These are phyloP conservation scores for Hypoxylon trugodes DNA, from an alignment of 495 filamentous ascomycete species.

Conservation along the genomic window DNA sequence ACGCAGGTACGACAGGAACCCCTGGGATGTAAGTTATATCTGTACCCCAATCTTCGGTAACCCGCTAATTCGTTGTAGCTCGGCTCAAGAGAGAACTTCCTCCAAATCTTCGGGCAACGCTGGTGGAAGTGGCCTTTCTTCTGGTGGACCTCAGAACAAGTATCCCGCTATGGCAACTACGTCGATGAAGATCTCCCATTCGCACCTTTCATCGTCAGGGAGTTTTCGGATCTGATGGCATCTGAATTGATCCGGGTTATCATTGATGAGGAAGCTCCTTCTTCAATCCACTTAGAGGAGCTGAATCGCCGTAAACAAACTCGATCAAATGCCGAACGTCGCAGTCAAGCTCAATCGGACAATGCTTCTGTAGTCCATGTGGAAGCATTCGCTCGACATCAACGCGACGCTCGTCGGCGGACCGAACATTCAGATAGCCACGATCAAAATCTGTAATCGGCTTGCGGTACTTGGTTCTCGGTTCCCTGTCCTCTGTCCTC, in stretches of 20 bases:
- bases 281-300: constrained; percentile 3
- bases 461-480: not conserved
- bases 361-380: not conserved
- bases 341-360: not conserved
- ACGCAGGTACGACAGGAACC: constrained; percentile 7
- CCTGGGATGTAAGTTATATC: constrained; percentile 5
- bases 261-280: constrained; percentile 5
- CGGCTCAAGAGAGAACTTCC: constrained; percentile 18
- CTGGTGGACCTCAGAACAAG: constrained; percentile 7
- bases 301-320: constrained; percentile 2
- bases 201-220: not conserved
- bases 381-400: not conserved
- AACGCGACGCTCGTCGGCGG: not conserved
- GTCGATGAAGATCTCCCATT: constrained; percentile 15
- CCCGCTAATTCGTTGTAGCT: not conserved
- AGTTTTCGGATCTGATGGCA: not conserved
- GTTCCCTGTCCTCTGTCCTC: too few species aligned
- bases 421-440: constrained; percentile 7
- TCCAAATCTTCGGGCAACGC: constrained; percentile 23
- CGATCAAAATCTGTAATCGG: not conserved
- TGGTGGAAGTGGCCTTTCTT: constrained; percentile 25
- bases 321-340: not conserved
- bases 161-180: constrained; percentile 15
- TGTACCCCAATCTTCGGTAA: not conserved
- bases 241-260: not conserved